Evolutionary conservation across 495 filamentous ascomycete species (phyloP), one percentile per base, ranked within the genome.

Genomic region (Chaetomium cochliodes): DNA sequence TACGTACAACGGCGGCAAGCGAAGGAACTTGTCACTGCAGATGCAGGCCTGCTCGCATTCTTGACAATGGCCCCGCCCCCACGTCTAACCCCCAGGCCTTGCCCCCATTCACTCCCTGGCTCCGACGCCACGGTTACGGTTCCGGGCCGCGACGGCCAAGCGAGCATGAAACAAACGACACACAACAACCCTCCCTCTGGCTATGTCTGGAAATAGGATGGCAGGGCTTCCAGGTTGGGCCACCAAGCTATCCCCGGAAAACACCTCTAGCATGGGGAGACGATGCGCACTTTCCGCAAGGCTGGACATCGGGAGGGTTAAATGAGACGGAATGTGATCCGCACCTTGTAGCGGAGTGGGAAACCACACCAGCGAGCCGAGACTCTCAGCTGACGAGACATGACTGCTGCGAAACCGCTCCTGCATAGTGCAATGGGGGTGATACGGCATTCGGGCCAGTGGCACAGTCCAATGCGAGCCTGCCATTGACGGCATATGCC

Each of bases 91-190:
- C 64, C 57, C 33, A 7, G 57, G 8, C 20, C 54, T 5, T 15
- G n/a, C 42, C 9, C 47, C 44, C 46, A 15, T 59, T 41, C 39
- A 16, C 53, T 39, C 39, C 23, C 53, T 47, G 39, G 60, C 37
- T 56, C 65, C 60, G 60, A 56, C 16, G 18, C 65, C 65, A 67
- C 60, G 65, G 65, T 60, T 63, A 67, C 60, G 65, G 65, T 60
- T 63, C 28, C 54, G 65, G 65, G 51, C 22, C 56, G 26, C 18
- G 26, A 3, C 22, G 54, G 56, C 28, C 22, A 33, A 54, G 39
- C 49, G 41, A 61, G 46, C 28, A 30, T 39, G 57, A 61, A 50
- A 57, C 61, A 41, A 37, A 23, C 22, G 51, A 11, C 37, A 42
- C 37, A 42, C 33, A 52, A 9, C 33, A 37, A 52, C 22, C 8